These are phyloP conservation scores for Canna indica DNA, from an alignment of 176 grass and related monocot species.

Conservation along the genomic window DNA sequence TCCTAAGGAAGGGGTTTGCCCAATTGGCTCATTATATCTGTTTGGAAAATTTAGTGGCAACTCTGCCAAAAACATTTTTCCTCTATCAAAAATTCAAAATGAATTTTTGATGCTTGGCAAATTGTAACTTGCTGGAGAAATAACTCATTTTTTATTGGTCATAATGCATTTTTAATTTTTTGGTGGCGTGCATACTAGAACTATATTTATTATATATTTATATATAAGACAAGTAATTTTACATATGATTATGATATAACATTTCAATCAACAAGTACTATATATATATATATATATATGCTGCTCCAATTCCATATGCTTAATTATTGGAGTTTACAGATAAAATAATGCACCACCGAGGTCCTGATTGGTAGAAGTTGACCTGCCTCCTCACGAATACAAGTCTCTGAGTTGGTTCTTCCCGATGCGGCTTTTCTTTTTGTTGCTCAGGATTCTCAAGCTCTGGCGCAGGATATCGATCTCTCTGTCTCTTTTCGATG, in stretches of 20 bases:
- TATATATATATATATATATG: too few relatives aligned
- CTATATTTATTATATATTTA: neutral
- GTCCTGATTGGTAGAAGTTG: too few relatives aligned
- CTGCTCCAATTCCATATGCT: too few relatives aligned
- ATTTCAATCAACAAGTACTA: neutral
- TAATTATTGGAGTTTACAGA: neutral
- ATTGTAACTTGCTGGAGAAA: too few relatives aligned
- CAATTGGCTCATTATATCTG: neutral
- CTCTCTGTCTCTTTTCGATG: slow-evolving; percentile 26
- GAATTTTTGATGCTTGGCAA: too few relatives aligned
- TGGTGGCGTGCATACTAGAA: too few relatives aligned
- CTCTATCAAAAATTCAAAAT: neutral
- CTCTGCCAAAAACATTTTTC: neutral
- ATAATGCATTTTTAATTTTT: too few relatives aligned
- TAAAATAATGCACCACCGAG: too few relatives aligned
- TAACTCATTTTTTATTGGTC: too few relatives aligned
- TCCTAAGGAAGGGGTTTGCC: neutral
- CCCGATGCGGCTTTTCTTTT: slow-evolving; percentile 19
- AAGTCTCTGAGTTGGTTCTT: slow-evolving; percentile 12
- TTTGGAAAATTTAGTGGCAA: slow-evolving; percentile 17
- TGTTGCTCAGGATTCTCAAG: slow-evolving; percentile 36
- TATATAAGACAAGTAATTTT: neutral
- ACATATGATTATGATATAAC: neutral
- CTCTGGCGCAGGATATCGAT: slow-evolving; percentile 40
- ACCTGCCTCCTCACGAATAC: neutral